phyloP scores from a whole-genome alignment of 371 early-diverging fungal genomes.

The Zychaea mexicana region DNA sequence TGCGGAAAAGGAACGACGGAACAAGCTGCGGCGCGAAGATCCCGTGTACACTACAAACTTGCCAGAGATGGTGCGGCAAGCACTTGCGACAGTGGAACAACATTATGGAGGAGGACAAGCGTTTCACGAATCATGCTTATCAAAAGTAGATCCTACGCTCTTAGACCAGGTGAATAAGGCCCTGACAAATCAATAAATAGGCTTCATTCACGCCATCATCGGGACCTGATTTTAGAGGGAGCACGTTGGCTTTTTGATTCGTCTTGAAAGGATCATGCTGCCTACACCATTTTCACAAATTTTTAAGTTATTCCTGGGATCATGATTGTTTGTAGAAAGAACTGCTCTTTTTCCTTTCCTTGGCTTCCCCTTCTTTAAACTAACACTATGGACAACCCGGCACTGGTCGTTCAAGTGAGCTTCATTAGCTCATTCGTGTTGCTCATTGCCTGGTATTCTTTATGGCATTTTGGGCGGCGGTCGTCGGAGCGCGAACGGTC shows the following conservation, averaged over 20 bases:
- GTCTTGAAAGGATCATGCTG: background rate
- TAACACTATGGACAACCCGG: background rate
- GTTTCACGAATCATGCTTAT: constrained; percentile 43
- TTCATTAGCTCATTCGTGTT: constrained; percentile 9
- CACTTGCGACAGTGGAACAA: constrained; percentile 43
- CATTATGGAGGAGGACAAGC: constrained; percentile 44
- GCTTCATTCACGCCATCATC: background rate
- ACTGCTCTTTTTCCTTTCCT: background rate
- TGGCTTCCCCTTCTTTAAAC: background rate
- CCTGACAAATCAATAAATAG: constrained; percentile 8
- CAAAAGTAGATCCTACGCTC: constrained; percentile 53
- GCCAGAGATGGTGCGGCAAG: constrained; percentile 48
- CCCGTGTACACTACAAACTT: constrained; percentile 62
- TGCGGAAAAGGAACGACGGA: constrained; percentile 49
- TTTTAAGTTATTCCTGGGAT: background rate
- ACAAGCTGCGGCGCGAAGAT: constrained; percentile 53
- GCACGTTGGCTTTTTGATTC: constrained; percentile 2
- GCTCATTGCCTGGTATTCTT: constrained; percentile 17
- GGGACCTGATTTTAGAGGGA: background rate
- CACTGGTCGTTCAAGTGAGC: background rate
- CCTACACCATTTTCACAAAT: too few species aligned
- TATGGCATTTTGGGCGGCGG: constrained; percentile 10
- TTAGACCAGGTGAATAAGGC: constrained; percentile 39
- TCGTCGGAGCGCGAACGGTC: constrained; percentile 34
- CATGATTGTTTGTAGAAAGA: too few species aligned